Conservation (phyloP, 768 basidiomycete genomes). For the Naganishia antarctica region DNA sequence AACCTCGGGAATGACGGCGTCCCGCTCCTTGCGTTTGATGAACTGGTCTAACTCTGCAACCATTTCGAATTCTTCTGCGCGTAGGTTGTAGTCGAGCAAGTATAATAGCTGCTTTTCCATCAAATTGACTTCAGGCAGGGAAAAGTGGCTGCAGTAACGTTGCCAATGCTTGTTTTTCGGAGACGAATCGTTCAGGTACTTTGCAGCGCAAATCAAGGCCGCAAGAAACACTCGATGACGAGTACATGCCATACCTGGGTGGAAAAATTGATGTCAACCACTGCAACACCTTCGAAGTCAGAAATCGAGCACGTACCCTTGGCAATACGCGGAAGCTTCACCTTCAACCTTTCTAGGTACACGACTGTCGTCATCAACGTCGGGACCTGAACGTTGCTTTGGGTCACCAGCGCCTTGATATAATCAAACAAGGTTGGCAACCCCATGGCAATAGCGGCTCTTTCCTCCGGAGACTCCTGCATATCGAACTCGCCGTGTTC, state of each 20-base stretch:
- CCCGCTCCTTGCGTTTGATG: slow-evolving; percentile 40
- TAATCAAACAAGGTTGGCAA: slow-evolving; percentile 74
- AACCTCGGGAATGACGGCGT: slow-evolving; percentile 14
- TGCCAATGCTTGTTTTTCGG: slow-evolving; percentile 87
- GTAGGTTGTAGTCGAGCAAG: slow-evolving; percentile 82
- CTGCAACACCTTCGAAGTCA: slow-evolving; percentile 11
- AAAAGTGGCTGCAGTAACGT: slow-evolving; percentile 68
- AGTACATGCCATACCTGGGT: slow-evolving; percentile 53
- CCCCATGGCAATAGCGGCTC: slow-evolving; percentile 24
- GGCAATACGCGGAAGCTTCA: slow-evolving; percentile 72
- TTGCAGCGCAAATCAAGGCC: slow-evolving; percentile 79
- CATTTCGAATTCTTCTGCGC: slow-evolving; percentile 78
- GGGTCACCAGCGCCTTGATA: slow-evolving; percentile 71
- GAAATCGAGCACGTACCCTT: slow-evolving; percentile 62
- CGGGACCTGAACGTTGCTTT: slow-evolving; percentile 81
- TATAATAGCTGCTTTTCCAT: slow-evolving; percentile 96
- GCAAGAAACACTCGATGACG: slow-evolving; percentile 86
- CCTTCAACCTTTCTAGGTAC: slow-evolving; percentile 80
- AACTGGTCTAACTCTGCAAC: slow-evolving; percentile 59
- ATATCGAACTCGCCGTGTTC: not conserved
- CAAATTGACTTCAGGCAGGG: slow-evolving; percentile 63
- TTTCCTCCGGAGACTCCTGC: slow-evolving; percentile 22
- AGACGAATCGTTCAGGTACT: slow-evolving; percentile 85
- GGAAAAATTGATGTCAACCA: not conserved
- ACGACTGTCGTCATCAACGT: slow-evolving; percentile 85